Evolutionary conservation across 306 rosid species (phyloP), one percentile per base, ranked within the genome.

Genomic region (Glycine latifolia): DNA sequence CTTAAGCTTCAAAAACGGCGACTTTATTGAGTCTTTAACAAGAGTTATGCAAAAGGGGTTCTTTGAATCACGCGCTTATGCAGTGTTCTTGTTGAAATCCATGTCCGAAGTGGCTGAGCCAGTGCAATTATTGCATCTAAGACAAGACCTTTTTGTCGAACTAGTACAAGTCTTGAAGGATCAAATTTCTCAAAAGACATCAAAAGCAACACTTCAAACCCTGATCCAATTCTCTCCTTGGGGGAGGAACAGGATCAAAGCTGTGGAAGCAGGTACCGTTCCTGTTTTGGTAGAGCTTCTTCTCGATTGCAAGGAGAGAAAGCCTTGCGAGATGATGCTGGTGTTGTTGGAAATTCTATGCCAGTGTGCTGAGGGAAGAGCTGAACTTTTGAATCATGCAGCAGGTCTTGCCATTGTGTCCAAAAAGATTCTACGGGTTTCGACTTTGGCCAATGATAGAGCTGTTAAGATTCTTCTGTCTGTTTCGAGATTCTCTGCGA

Each of bases 321-420:
- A 94, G 71, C 79, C 79, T 0, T 84, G 86, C 11, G 99, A 95
- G 67, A 90, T 93, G 98, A 68, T 83, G 80, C 50, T 95, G 41
- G 79, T 86, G 59, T 61, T 79, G 59, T 66, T 91, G 83, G 98
- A 92, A 71, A 17, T 68, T 13, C 47, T 87, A 0, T 92, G 98
- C 67, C 91, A 89, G 54, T 89, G 92, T 20, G 97, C 98, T 0
- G 97, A 95, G 54, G 98, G 97, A 4, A 79, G 98, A 2, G 97
- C 97, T 5, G 89, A 88, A 59, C 79, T 95, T 14, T 49, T 95
- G 73, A 74, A 58, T 4, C 98, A 95, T 7, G 94, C 90, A 3
- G 98, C 97, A 0, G 98, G 98, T 3, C 72, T 95, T 0, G 97
- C 97, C 5, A 70, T 91, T 2, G 95, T 95, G 6, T 89, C 97